Conservation (phyloP, 1,139 yeast species). For the Suhomyces wounanorum region DNA sequence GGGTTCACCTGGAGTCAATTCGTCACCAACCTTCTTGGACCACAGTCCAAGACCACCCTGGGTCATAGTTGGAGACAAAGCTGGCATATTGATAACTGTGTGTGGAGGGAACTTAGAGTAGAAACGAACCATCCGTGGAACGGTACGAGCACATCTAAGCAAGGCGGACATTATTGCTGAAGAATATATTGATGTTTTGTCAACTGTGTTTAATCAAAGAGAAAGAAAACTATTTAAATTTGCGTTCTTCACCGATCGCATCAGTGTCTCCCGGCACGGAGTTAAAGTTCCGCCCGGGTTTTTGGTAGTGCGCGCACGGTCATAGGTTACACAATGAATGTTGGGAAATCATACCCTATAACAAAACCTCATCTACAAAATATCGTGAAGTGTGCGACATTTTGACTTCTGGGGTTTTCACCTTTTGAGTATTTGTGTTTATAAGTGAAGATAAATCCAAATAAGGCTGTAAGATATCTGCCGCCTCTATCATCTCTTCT, state of each 20-base stretch:
- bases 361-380: neutral
- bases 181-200: constrained; percentile 6
- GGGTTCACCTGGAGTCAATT: constrained; percentile 86
- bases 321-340: neutral
- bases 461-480: constrained; percentile 34
- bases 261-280: constrained; percentile 30
- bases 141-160: constrained; percentile 15
- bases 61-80: constrained; percentile 97
- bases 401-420: neutral
- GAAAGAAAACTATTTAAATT: constrained; percentile 10
- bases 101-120: constrained; percentile 62
- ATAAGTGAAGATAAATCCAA: constrained; percentile 17
- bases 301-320: constrained; percentile 1
- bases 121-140: constrained; percentile 34
- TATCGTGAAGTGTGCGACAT: neutral
- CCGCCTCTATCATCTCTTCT: constrained; percentile 31
- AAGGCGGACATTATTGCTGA: constrained; percentile 13
- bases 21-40: constrained; percentile 88
- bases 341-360: neutral
- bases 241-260: constrained; percentile 21
- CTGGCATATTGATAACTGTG: constrained; percentile 82
- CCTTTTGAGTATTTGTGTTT: neutral
- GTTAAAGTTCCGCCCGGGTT: constrained; percentile 21
- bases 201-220: constrained; percentile 5
- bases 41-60: constrained; percentile 89